Conservation (phyloP, 2,329 filamentous ascomycete genomes). For the Tolypocladium tundrense region DNA sequence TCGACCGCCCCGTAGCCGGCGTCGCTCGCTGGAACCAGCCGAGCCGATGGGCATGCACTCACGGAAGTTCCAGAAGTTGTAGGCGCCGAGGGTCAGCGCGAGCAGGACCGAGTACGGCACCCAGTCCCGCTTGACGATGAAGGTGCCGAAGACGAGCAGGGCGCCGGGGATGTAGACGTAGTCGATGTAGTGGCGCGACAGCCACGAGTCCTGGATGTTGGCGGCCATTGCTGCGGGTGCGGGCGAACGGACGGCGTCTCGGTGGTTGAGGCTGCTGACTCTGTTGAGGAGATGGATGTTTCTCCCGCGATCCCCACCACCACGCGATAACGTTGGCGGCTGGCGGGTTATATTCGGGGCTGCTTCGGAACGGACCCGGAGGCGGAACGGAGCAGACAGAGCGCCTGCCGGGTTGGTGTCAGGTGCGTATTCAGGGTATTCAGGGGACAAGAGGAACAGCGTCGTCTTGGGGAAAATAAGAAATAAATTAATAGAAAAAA, state of each 20-base stretch:
- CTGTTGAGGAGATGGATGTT: background rate
- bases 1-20: background rate
- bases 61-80: conserved; percentile 65
- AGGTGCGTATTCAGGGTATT: no score
- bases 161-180: conserved; percentile 77
- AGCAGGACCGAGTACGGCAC: conserved; percentile 58
- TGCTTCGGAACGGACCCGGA: background rate
- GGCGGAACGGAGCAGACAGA: background rate
- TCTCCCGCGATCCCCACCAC: background rate
- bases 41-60: conserved; percentile 25
- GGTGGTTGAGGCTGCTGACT: background rate
- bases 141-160: conserved; percentile 64
- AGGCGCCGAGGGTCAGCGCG: conserved; percentile 55
- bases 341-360: background rate
- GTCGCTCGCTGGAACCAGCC: background rate
- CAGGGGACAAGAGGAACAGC: background rate
- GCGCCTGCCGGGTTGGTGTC: no score
- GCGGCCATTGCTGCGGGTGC: conserved; percentile 12
- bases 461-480: background rate
- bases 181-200: conserved; percentile 58
- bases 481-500: background rate
- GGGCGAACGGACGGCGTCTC: background rate
- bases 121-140: conserved; percentile 72
- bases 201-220: conserved; percentile 15
- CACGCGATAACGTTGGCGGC: background rate